These are phyloP conservation scores for Solanum acaule DNA, from an alignment of 257 asterid species.

Conservation along the genomic window DNA sequence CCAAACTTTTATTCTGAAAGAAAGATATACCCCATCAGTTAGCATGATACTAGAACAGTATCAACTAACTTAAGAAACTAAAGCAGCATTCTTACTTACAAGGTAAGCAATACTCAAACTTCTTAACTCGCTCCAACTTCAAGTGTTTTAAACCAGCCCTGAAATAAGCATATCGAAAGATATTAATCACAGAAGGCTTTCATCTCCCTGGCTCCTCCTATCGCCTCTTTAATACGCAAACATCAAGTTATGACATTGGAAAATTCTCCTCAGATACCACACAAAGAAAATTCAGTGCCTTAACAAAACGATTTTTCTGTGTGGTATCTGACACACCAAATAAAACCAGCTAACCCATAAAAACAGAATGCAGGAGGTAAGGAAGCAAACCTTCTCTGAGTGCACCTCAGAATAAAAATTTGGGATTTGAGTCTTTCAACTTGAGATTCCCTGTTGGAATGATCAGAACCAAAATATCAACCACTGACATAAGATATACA, in stretches of 20 bases:
- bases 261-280: not conserved
- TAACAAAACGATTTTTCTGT: not conserved
- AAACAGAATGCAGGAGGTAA: not conserved
- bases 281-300: not conserved
- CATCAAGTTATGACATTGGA: not conserved
- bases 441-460: slow-evolving; percentile 56
- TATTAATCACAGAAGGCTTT: not conserved
- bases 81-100: slow-evolving; percentile 39
- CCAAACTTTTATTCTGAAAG: not conserved
- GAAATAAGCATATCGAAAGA: slow-evolving; percentile 9
- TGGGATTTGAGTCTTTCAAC: slow-evolving; percentile 89
- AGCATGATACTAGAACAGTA: not conserved
- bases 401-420: slow-evolving; percentile 75
- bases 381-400: slow-evolving; percentile 65
- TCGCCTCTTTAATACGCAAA: not conserved
- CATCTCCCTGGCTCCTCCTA: not conserved
- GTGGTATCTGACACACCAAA: not conserved
- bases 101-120: slow-evolving; percentile 88
- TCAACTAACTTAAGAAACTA: not conserved
- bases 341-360: not conserved
- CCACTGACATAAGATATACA: not conserved
- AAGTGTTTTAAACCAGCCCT: slow-evolving; percentile 87
- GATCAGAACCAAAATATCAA: not conserved
- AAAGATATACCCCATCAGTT: not conserved
- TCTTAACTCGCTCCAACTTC: slow-evolving; percentile 76